Evolutionary conservation across 495 filamentous ascomycete species (phyloP), one percentile per base, ranked within the genome.

Genomic region (Talaromyces adpressus): DNA sequence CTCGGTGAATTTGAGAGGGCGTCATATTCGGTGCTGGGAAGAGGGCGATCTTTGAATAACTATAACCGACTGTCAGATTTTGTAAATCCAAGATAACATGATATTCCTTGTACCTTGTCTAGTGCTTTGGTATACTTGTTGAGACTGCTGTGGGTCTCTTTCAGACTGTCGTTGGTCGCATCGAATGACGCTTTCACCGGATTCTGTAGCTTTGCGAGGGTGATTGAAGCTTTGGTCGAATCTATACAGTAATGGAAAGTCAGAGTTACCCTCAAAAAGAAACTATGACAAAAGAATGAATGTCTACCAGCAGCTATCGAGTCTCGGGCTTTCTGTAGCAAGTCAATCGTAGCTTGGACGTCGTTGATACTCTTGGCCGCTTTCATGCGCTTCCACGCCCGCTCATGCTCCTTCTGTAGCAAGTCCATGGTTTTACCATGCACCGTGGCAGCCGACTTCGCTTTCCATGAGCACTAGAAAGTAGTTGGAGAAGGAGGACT

Each of bases 91-190:
- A 59, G 27, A 59, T 54, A 41, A 16, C 27, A 18, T 22, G 16
- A n/a, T 4, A 63, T 66, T 65, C 58, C 75, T 22, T 4, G 9
- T 56, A 91, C 91, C 81, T 89, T 93, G 70, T 95, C 89, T 45
- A 98, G 73, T 3, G 89, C 82, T 68, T 92, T 96, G 61, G 86
- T 85, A 74, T 94, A 93, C 56, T 88, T 88, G 69, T 86, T 91
- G 30, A 94, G 84, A 3, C 86, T 84, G 64, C 84, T 85, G 61
- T 96, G 85, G 4, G 91, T 86, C 54, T 90, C 87, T 68, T 91
- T 93, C 59, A 97, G 79, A 68, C 87, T 86, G 47, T 89, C 87
- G 64, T 89, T 90, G 51, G 96, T 83, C 9, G 80, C 79, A 25
- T 95, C 91, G 62, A 98, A 87, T 0, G 87, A 86, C 36, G 85